These are phyloP conservation scores for Buxus sempervirens DNA, from an alignment of 164 flowering plant genomes.

Conservation along the genomic window DNA sequence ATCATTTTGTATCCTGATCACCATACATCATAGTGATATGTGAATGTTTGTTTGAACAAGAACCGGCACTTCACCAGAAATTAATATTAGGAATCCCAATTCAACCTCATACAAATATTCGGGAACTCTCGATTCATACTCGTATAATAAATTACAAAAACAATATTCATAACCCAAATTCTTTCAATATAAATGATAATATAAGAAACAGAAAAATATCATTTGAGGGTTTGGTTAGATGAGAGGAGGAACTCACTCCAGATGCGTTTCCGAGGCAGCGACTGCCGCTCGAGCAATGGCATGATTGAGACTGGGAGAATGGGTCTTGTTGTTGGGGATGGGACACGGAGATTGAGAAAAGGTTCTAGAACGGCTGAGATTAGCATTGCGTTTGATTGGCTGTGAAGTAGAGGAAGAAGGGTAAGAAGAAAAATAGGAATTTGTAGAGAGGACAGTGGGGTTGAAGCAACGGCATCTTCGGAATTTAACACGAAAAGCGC, in stretches of 20 bases:
- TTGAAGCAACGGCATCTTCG: slow-evolving; percentile 23
- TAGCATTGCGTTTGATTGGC: neutral
- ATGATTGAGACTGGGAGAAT: slow-evolving; percentile 3
- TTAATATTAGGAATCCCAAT: too few species aligned
- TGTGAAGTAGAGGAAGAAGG: neutral
- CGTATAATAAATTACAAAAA: too few species aligned
- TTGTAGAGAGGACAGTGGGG: slow-evolving; percentile 21
- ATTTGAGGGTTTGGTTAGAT: neutral
- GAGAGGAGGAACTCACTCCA: slow-evolving; percentile 5
- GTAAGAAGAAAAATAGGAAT: slow-evolving; percentile 6
- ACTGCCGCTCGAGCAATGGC: slow-evolving; percentile 4
- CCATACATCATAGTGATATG: too few species aligned
- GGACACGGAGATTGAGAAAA: slow-evolving; percentile 6
- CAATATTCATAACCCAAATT: neutral
- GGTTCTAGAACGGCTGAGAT: neutral
- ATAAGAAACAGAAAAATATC: neutral
- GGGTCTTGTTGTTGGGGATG: neutral
- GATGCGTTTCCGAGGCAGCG: neutral
- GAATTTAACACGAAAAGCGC: slow-evolving; percentile 25
- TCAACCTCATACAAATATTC: neutral
- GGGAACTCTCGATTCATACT: neutral
- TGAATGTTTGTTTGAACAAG: too few species aligned
- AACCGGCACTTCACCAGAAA: neutral
- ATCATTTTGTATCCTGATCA: too few species aligned
- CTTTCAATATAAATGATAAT: neutral